These are phyloP conservation scores for Filobasidium wieringae DNA, from an alignment of 768 basidiomycete genomes.

Conservation along the genomic window DNA sequence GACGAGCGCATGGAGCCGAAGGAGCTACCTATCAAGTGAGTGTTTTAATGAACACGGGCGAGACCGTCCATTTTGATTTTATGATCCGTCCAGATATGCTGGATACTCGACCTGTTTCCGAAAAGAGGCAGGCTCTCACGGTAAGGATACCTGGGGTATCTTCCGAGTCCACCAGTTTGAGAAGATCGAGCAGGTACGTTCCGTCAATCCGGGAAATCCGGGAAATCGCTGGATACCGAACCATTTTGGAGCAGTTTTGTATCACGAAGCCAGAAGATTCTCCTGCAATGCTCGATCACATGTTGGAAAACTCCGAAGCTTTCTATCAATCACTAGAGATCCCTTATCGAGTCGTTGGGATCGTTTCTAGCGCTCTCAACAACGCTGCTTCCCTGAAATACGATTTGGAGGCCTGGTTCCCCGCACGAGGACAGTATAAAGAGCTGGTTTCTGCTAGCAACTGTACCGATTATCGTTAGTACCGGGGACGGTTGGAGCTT, in stretches of 20 bases:
- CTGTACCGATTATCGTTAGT: slow-evolving; percentile 97
- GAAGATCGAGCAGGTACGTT: slow-evolving; percentile 66
- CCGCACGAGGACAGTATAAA: slow-evolving; percentile 90
- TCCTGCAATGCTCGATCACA: slow-evolving; percentile 83
- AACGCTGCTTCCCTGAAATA: slow-evolving; percentile 94
- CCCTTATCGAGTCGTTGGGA: slow-evolving; percentile 82
- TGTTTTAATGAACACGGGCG: neutral
- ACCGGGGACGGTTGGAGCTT: neutral
- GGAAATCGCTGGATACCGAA: neutral
- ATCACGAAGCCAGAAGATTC: slow-evolving; percentile 89
- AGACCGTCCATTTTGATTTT: neutral
- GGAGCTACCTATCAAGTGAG: slow-evolving; percentile 73
- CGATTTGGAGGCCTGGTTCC: slow-evolving; percentile 98
- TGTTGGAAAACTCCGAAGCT: slow-evolving; percentile 78
- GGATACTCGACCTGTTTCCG: slow-evolving; percentile 81
- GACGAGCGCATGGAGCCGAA: slow-evolving; percentile 97
- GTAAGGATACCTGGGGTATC: slow-evolving; percentile 98
- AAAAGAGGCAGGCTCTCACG: slow-evolving; percentile 94
- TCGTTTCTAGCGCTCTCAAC: slow-evolving; percentile 93
- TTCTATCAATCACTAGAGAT: slow-evolving; percentile 93
- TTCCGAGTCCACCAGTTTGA: slow-evolving; percentile 99
- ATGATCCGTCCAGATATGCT: slow-evolving; percentile 38
- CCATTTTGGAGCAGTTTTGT: slow-evolving; percentile 55
- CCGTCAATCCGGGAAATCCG: neutral
- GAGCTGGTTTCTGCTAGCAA: slow-evolving; percentile 96